A percentile compares a stretch with the other conserved stretches of the same genome.
Evolutionary conservation across 805 yeast genomes (phyloP).

Genomic region (Candida sakaeoensis): DNA sequence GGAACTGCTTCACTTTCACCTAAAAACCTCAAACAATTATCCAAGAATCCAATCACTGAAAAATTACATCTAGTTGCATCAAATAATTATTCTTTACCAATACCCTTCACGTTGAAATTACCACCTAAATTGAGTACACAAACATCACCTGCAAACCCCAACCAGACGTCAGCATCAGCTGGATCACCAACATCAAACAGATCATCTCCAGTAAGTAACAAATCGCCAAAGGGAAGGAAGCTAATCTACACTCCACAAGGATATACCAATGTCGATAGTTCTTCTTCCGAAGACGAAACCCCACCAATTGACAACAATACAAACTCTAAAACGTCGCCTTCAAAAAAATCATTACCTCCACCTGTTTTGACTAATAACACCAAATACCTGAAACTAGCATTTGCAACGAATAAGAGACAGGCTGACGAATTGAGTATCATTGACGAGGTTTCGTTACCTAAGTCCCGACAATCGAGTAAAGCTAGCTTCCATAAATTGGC

Average conservation of each 20-base stretch:
- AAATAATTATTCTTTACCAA: constrained; percentile 33
- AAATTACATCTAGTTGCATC: constrained; percentile 30
- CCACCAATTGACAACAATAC: constrained; percentile 3
- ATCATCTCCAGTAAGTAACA: not conserved
- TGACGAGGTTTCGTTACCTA: constrained; percentile 33
- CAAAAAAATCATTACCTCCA: constrained; percentile 15
- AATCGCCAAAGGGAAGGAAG: constrained; percentile 9
- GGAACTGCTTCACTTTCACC: constrained; percentile 12
- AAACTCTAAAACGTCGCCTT: not conserved
- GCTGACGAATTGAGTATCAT: constrained; percentile 40
- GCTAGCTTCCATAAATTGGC: constrained; percentile 7
- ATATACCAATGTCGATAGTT: constrained; percentile 32
- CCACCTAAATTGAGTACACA: constrained; percentile 39
- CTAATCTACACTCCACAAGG: constrained; percentile 34
- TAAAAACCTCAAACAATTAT: constrained; percentile 24
- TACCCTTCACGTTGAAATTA: constrained; percentile 38
- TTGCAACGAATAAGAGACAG: constrained; percentile 17
- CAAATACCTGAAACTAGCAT: constrained; percentile 22
- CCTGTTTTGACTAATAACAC: constrained; percentile 22
- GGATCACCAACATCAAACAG: not conserved
- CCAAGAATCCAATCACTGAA: constrained; percentile 34
- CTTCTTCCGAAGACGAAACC: constrained; percentile 18
- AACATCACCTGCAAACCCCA: constrained; percentile 19
- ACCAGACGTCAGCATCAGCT: not conserved
- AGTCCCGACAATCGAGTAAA: constrained; percentile 30